Evolutionary conservation across 2,329 filamentous ascomycete genomes (phyloP).

Genomic region (Sclerotinia trifoliorum): DNA sequence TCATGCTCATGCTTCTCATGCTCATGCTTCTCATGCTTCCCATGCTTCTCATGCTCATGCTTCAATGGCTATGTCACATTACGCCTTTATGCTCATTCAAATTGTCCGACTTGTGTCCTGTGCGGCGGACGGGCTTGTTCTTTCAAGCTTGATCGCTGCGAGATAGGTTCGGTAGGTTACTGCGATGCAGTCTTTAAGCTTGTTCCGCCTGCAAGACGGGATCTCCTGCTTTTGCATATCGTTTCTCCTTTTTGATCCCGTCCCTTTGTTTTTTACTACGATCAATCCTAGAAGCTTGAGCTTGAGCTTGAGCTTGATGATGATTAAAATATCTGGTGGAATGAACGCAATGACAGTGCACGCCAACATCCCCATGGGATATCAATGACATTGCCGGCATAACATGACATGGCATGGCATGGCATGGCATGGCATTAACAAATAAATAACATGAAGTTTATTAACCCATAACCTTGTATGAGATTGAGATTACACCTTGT

Average conservation of each 20-base stretch:
- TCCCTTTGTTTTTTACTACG: background rate
- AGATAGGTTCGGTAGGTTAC: slow-evolving; percentile 5
- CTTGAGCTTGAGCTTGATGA: background rate
- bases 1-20: background rate
- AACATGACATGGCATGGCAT: background rate
- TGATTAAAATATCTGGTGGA: slow-evolving; percentile 1
- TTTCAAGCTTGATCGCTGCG: slow-evolving; percentile 19
- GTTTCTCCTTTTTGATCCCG: slow-evolving; percentile 5
- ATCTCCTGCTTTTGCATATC: slow-evolving; percentile 24
- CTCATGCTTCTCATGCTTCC: background rate
- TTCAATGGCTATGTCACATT: background rate
- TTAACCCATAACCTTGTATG: background rate
- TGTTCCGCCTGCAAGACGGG: slow-evolving; percentile 21
- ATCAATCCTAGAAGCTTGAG: slow-evolving; percentile 3
- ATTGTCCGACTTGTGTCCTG: slow-evolving; percentile 20
- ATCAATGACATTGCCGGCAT: slow-evolving; percentile 4
- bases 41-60: background rate
- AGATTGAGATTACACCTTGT: background rate
- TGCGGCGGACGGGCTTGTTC: slow-evolving; percentile 12
- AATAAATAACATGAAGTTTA: background rate
- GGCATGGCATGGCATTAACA: background rate
- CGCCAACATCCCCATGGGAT: background rate
- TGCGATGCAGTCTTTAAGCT: slow-evolving; percentile 17
- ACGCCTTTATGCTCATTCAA: background rate
- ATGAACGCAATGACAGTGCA: background rate